phyloP scores from a whole-genome alignment of 768 basidiomycete species.

The Trametes punicea region DNA sequence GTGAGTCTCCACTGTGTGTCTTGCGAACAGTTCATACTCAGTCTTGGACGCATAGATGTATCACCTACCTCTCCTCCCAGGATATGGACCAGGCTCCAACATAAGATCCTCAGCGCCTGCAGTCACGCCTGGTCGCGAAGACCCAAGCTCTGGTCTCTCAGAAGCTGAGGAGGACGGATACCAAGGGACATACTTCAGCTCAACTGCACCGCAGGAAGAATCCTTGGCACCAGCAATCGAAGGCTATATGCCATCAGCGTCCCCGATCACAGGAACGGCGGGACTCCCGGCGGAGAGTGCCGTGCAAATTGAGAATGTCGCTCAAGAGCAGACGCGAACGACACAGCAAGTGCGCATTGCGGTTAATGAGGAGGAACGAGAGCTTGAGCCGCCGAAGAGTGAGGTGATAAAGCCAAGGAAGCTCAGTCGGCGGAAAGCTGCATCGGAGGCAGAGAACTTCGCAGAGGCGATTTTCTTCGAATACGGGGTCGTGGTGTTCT shows the following conservation, averaged over 20 bases:
- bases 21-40: not conserved
- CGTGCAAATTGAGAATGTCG: not conserved
- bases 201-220: slow-evolving; percentile 23
- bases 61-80: slow-evolving; percentile 85
- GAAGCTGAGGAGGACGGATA: slow-evolving; percentile 91
- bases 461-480: slow-evolving; percentile 79
- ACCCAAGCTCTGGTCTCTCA: slow-evolving; percentile 65
- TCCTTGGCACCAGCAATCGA: slow-evolving; percentile 20
- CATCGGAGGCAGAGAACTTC: slow-evolving; percentile 45
- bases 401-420: slow-evolving; percentile 10
- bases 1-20: slow-evolving; percentile 47
- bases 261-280: slow-evolving; percentile 10
- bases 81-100: slow-evolving; percentile 81
- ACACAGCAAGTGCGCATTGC: not conserved
- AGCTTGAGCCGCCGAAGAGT: slow-evolving; percentile 1
- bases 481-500: slow-evolving; percentile 91
- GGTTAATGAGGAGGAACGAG: not conserved
- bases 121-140: slow-evolving; percentile 47
- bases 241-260: slow-evolving; percentile 23
- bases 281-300: not conserved
- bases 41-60: slow-evolving; percentile 59
- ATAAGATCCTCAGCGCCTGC: slow-evolving; percentile 79
- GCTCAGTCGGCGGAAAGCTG: slow-evolving; percentile 11
- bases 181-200: slow-evolving; percentile 75
- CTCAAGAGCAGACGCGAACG: not conserved